Evolutionary conservation across 2,329 filamentous ascomycete species (phyloP).

Genomic region (Pseudogymnoascus sp.): DNA sequence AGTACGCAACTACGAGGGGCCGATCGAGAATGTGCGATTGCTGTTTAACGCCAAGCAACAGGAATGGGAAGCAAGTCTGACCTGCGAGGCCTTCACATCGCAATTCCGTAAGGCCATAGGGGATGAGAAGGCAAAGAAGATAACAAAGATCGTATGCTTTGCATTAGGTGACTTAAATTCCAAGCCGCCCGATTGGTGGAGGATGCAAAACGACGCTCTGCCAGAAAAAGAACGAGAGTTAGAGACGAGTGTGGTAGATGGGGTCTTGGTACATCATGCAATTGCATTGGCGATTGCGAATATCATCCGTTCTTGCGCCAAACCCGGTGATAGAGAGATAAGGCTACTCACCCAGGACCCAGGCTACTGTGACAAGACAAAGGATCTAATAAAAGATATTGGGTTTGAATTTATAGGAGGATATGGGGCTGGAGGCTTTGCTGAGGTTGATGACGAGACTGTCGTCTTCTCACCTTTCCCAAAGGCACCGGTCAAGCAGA

Average conservation of each 20-base stretch:
- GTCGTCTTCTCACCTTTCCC: conserved; percentile 33
- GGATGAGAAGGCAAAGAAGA: conserved; percentile 16
- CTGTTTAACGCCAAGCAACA: conserved; percentile 19
- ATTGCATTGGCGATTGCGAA: conserved; percentile 25
- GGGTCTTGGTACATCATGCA: conserved; percentile 21
- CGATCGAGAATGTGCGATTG: conserved; percentile 16
- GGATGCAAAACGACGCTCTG: conserved; percentile 17
- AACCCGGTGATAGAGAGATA: conserved; percentile 7
- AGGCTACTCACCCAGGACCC: conserved; percentile 27
- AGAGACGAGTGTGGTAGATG: conserved; percentile 18
- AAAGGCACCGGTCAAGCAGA: conserved; percentile 33
- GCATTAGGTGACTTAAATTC: conserved; percentile 24
- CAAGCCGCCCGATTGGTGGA: conserved; percentile 23
- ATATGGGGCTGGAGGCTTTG: conserved; percentile 31
- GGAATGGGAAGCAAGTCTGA: conserved; percentile 23
- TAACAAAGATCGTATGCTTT: conserved; percentile 28
- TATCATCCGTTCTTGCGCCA: conserved; percentile 15
- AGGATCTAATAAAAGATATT: conserved; percentile 20
- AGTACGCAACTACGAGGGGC: conserved; percentile 19
- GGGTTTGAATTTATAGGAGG: conserved; percentile 27
- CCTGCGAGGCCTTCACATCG: conserved; percentile 21
- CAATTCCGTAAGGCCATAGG: conserved; percentile 20
- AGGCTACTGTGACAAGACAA: conserved; percentile 19
- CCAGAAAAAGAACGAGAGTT: conserved; percentile 16
- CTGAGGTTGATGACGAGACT: conserved; percentile 34